phyloP scores from a whole-genome alignment of 2,329 filamentous ascomycete genomes.

The Phaeophleospora eucalypticola region DNA sequence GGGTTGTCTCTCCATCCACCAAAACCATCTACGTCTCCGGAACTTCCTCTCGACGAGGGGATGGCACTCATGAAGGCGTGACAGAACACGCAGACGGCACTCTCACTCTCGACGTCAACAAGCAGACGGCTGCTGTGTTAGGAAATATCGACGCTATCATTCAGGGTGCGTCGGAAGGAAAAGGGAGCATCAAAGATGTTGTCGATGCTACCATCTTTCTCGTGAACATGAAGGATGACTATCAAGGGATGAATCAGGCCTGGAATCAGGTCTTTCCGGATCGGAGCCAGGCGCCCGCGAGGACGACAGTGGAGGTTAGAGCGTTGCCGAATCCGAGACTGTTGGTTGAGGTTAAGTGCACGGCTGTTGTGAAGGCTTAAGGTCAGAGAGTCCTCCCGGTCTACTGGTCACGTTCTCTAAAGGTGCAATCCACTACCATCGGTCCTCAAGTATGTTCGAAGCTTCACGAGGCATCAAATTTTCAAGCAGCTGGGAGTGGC shows the following conservation, averaged over 20 bases:
- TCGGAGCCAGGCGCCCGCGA: constrained; percentile 36
- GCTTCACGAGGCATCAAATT: too few relatives aligned
- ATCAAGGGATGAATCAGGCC: constrained; percentile 45
- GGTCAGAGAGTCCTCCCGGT: too few relatives aligned
- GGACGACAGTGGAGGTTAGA: constrained; percentile 20
- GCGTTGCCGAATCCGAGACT: too few relatives aligned
- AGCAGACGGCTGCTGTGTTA: constrained; percentile 16
- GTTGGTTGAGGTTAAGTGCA: too few relatives aligned
- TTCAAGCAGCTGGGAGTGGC: too few relatives aligned
- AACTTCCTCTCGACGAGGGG: constrained; percentile 13
- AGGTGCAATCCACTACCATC: too few relatives aligned
- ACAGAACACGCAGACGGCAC: constrained; percentile 5
- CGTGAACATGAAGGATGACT: constrained; percentile 41
- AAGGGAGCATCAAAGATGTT: constrained; percentile 14
- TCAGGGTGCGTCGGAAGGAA: constrained; percentile 10
- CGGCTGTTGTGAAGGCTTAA: too few relatives aligned
- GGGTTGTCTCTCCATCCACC: constrained; percentile 6
- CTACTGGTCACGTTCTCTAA: too few relatives aligned
- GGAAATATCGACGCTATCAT: constrained; percentile 16
- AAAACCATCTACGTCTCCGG: constrained; percentile 17
- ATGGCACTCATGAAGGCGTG: constrained; percentile 17
- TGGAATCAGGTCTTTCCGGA: constrained; percentile 44
- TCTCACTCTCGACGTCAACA: constrained; percentile 8
- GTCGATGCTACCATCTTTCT: constrained; percentile 38
- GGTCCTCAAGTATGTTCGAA: too few relatives aligned